Evolutionary conservation across 805 yeast genomes (phyloP), one percentile per base, ranked within the genome.

Genomic region (Candida tallmaniae): DNA sequence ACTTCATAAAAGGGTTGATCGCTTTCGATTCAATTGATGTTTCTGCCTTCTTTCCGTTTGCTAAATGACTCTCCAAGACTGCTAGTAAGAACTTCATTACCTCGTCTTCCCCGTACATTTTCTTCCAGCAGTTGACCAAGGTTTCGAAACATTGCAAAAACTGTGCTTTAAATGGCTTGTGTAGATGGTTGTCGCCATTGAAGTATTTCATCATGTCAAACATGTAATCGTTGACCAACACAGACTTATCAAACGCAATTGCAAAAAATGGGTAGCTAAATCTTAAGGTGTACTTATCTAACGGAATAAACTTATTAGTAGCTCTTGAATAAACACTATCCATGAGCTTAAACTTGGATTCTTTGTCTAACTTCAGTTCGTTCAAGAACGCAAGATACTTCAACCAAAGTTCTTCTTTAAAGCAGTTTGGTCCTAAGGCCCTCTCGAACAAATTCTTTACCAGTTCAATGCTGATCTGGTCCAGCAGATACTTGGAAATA

Each of bases 371-470:
- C 40, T 46, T 42, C n/a, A n/a, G n/a, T 2, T 45, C 46, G 15
- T 71, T 56, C 17, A 76, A 47, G 71, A 79, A 87, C 3, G 72
- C 58, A 6, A 76, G 39, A 51, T 83, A 89, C 35, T 70, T 70
- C 12, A 76, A 48, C 97, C 97, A 90, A 13, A 86, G 52, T 11
- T 62, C 62, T 21, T 75, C 76, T 30, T 70, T 62, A 14, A 59
- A 58, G 26, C 88, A 83, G 34, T 80, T 72, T 0, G 94, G 85
- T 1, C 84, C 62, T 8, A 90, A 58, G 12, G 86, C 76, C 37
- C 96, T 67, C 52, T 84, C 90, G 55, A 81, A 89, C 1, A 84
- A 49, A 6, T 70, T 58, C 6, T 56, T 54, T 7, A 32, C 27
- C 15, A 23, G 29, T 2, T 15, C 14, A n/a, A 19, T 26, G 6